Base-by-base conservation (phyloP, 2,329 filamentous ascomycete genomes). In the Ceratocystis colombiana region DNA sequence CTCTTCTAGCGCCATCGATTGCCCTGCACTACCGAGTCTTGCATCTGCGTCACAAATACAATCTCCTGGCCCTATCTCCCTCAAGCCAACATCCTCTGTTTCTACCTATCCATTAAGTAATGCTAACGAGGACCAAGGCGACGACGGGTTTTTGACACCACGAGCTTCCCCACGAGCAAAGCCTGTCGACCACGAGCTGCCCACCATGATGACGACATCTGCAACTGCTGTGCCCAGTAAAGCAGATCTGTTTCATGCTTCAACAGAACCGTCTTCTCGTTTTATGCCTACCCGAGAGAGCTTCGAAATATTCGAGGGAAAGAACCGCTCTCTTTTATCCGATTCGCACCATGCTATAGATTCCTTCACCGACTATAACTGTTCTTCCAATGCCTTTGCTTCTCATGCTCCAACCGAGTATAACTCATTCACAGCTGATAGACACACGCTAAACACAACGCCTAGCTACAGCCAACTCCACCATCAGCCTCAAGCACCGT, bases 201-300 rank as follows among this genome's bases (percentile, higher is more conserved):
- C 68, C 62, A 57, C 61, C 67, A 57, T 65, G 62, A 65, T 67
- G 68, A 62, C 68, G 7, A 28, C 67, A 50, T 68, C 65, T 64
- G 66, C 68, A 15, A 30, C 64, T 15, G 62, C 44, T n/a, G 53
- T 44, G 12, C 37, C 59, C 25, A 45, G 64, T 17, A 68, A 62
- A 64, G 62, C 46, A 70, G 72, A 71, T 71, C 78, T 79, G 77
- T 73, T 69, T 70, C 72, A 66, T 71, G 73, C 53, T 71, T 74
- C 69, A 73, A 69, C 70, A 72, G 77, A 71, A 72, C 73, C 71
- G 74, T 72, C 70, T 71, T 73, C 71, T 68, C 80, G 72, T 77
- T 72, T 68, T 74, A 75, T 66, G 73, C 73, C 67, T 72, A 73
- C 62, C 72, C 73, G 68, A 72, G 66, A 65, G 10, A 41, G 46